Evolutionary conservation across 2,329 filamentous ascomycete genomes (phyloP).

Genomic region (Trichoderma aggressivum): DNA sequence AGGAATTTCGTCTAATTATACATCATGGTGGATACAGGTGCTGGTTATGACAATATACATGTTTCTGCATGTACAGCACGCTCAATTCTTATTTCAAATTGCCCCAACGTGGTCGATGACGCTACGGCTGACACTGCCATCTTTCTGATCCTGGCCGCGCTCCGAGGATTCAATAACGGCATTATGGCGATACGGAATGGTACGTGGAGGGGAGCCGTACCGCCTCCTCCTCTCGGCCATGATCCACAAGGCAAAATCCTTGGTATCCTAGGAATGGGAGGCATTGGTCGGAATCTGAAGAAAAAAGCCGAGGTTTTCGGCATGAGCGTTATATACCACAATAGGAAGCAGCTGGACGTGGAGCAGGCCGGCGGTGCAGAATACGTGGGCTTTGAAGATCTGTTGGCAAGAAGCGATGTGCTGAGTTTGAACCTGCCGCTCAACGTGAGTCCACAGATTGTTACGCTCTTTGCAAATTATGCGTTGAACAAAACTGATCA

Average conservation of each 20-base stretch:
- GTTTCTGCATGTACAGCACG: not conserved
- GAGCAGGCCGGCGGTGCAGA: constrained; percentile 38
- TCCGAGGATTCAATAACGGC: constrained; percentile 43
- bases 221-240: constrained; percentile 30
- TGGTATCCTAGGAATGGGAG: constrained; percentile 48
- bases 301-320: constrained; percentile 40
- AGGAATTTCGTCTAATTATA: not conserved
- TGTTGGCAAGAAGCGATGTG: constrained; percentile 41
- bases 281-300: constrained; percentile 42
- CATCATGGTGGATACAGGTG: not conserved
- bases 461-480: not conserved
- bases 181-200: constrained; percentile 38
- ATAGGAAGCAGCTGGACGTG: constrained; percentile 33
- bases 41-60: not conserved
- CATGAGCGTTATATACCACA: constrained; percentile 43
- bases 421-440: constrained; percentile 34
- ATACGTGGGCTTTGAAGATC: constrained; percentile 34
- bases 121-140: constrained; percentile 49
- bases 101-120: constrained; percentile 50
- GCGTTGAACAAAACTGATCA: not conserved
- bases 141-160: constrained; percentile 32
- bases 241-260: constrained; percentile 44
- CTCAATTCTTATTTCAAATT: constrained; percentile 43
- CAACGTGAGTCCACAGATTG: not conserved
- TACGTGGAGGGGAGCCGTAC: constrained; percentile 33